A percentile compares a stretch with the other conserved stretches of the same genome.
Conservation (phyloP, 1,139 yeast species). For the Debaryomyces udenii region DNA sequence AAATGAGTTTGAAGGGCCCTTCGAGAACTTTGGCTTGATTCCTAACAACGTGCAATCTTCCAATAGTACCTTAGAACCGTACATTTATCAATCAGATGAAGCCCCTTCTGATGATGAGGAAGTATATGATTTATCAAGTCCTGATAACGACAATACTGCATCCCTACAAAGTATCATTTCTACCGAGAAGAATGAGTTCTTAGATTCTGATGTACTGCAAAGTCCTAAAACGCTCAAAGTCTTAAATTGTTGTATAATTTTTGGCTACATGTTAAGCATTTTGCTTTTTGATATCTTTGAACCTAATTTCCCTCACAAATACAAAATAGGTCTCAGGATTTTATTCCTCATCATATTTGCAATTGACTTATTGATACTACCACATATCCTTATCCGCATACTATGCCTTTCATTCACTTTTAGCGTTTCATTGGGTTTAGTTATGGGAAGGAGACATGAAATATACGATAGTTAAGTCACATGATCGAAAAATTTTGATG, state of each 20-base stretch:
- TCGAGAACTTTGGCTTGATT: neutral
- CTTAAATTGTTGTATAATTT: constrained; percentile 3
- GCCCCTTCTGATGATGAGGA: constrained; percentile 8
- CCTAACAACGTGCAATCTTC: neutral
- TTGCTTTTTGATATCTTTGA: constrained; percentile 6
- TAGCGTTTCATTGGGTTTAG: constrained; percentile 10
- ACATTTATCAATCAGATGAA: constrained; percentile 5
- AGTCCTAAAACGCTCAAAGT: neutral
- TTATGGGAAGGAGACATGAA: constrained; percentile 9
- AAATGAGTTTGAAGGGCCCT: neutral
- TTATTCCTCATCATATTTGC: neutral
- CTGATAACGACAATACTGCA: neutral
- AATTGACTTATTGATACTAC: constrained; percentile 12
- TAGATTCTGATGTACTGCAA: neutral
- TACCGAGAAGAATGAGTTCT: too few species aligned
- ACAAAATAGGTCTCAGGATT: neutral
- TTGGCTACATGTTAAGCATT: constrained; percentile 8
- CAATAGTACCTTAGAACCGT: neutral
- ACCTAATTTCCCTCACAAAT: neutral
- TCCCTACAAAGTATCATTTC: neutral
- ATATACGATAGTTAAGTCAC: constrained; percentile 11
- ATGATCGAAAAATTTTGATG: constrained; percentile 10
- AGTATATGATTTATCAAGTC: constrained; percentile 8
- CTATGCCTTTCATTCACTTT: constrained; percentile 10
- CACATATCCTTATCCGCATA: constrained; percentile 7